phyloP scores from a whole-genome alignment of 202 grass and related monocot species.

The Brachypodium distachyon region DNA sequence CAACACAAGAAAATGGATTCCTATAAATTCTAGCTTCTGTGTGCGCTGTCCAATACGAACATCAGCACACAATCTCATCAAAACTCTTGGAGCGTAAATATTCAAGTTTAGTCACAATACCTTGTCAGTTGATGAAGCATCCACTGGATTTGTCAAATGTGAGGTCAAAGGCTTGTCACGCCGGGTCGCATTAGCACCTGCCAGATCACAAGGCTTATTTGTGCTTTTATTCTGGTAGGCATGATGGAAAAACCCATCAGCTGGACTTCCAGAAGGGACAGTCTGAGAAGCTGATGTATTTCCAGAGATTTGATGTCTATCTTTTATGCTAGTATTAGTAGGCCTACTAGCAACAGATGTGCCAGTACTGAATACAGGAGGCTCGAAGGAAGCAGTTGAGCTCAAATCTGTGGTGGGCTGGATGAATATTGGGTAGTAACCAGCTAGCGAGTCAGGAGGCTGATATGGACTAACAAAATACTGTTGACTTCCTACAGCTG shows the following conservation, averaged over 20 bases:
- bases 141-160: not conserved
- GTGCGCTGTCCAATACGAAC: not conserved
- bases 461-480: constrained; percentile 46
- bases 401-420: constrained; percentile 46
- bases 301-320: constrained; percentile 29
- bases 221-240: constrained; percentile 36
- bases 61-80: not conserved
- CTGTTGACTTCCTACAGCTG: constrained; percentile 34
- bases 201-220: constrained; percentile 27
- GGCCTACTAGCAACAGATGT: constrained; percentile 28
- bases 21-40: not conserved
- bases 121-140: constrained; percentile 2
- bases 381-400: constrained; percentile 31
- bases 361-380: constrained; percentile 9
- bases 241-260: constrained; percentile 12
- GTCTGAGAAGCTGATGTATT: constrained; percentile 26
- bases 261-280: constrained; percentile 21
- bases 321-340: constrained; percentile 31
- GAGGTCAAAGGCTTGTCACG: constrained; percentile 14
- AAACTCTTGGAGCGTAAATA: not conserved
- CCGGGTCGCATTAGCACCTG: constrained; percentile 7
- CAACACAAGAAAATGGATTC: not conserved
- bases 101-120: constrained; percentile 20
- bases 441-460: constrained; percentile 31
- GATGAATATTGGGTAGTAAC: constrained; percentile 47